phyloP scores from a whole-genome alignment of 2,329 filamentous ascomycete species.

The Arthrobotrys pseudoclavata region DNA sequence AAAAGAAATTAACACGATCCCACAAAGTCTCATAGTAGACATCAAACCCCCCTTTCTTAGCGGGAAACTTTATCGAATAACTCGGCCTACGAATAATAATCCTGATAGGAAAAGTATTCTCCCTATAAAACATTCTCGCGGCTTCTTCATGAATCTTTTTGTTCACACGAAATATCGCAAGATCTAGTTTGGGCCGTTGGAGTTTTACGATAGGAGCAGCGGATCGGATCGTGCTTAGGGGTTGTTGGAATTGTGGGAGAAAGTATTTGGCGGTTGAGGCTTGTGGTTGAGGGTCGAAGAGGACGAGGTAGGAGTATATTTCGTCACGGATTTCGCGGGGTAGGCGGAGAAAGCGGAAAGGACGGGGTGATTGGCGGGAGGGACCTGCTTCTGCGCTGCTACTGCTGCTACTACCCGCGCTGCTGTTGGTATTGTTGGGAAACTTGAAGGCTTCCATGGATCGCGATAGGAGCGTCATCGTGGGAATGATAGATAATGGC shows the following conservation, averaged over 20 bases:
- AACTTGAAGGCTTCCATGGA: constrained; percentile 13
- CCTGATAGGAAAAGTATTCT: constrained; percentile 33
- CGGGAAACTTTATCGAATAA: constrained; percentile 24
- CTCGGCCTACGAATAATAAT: constrained; percentile 12
- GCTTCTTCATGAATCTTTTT: constrained; percentile 38
- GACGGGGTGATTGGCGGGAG: constrained; percentile 9
- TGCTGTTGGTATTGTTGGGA: neutral
- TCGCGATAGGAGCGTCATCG: constrained; percentile 16
- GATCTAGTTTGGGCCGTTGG: constrained; percentile 5
- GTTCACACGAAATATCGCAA: constrained; percentile 34
- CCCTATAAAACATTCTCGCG: constrained; percentile 29
- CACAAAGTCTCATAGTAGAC: constrained; percentile 20
- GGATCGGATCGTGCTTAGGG: constrained; percentile 15
- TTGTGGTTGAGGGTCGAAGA: constrained; percentile 21
- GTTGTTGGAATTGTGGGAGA: constrained; percentile 13
- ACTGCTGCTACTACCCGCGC: neutral
- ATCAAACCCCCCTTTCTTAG: constrained; percentile 18
- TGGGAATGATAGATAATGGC: neutral
- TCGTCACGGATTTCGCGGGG: constrained; percentile 38
- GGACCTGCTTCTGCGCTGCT: constrained; percentile 1
- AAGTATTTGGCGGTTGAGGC: constrained; percentile 20
- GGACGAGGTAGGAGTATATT: constrained; percentile 33
- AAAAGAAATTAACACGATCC: constrained; percentile 25
- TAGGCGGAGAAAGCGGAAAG: constrained; percentile 27
- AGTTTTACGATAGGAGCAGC: constrained; percentile 11